Evolutionary conservation across 768 basidiomycete species (phyloP).

Genomic region (Strobilomyces echinocephalus): DNA sequence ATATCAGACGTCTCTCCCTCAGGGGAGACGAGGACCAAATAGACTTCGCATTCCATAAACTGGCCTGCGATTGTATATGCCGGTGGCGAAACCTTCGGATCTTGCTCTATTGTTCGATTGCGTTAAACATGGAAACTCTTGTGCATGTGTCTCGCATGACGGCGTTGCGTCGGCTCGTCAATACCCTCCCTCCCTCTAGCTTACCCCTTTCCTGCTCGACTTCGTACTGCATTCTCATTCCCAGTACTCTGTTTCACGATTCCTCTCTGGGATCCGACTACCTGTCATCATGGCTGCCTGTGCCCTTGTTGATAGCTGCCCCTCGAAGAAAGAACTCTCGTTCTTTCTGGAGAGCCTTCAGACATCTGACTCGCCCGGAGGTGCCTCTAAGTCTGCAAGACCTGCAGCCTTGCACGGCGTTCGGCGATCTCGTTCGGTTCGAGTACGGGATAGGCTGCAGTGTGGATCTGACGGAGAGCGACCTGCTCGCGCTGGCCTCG

Average conservation of each 20-base stretch:
- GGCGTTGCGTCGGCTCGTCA: background rate
- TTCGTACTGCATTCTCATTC: background rate
- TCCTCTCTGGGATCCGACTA: background rate
- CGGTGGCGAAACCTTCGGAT: background rate
- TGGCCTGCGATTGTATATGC: background rate
- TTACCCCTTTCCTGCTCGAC: background rate
- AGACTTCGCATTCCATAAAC: background rate
- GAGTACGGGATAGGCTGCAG: background rate
- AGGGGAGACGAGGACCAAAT: background rate
- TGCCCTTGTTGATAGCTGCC: background rate
- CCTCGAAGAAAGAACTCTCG: background rate
- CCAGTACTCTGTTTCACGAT: background rate
- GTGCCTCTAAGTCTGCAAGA: background rate
- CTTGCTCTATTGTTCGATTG: background rate
- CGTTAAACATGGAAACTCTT: background rate
- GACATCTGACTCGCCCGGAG: background rate
- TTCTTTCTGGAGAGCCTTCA: background rate
- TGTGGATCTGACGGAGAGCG: background rate
- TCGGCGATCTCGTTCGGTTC: background rate
- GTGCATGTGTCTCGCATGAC: background rate
- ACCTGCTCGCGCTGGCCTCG: background rate
- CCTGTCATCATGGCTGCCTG: background rate
- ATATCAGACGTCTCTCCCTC: background rate
- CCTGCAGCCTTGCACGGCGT: background rate
- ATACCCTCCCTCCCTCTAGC: background rate